These are phyloP conservation scores for Phlebiopsis flavidoalba DNA, from an alignment of 768 basidiomycete genomes.

Conservation along the genomic window DNA sequence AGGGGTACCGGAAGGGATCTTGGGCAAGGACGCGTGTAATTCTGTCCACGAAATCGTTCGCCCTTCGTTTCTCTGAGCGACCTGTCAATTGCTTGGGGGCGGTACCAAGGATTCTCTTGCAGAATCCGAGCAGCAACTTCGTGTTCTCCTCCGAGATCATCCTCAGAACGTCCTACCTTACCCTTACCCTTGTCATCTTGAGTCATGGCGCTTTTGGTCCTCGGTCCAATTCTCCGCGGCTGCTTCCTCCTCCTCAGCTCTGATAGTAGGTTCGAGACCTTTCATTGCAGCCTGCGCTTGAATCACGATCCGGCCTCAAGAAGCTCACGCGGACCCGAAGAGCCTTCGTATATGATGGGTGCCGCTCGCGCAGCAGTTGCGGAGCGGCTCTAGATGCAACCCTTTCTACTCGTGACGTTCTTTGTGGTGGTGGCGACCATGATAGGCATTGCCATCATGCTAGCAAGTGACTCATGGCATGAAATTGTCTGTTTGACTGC, in stretches of 20 bases:
- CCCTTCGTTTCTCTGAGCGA: slow-evolving; percentile 89
- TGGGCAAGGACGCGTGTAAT: slow-evolving; percentile 74
- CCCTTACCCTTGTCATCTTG: slow-evolving; percentile 59
- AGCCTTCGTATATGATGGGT: slow-evolving; percentile 87
- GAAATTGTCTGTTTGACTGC: slow-evolving; percentile 72
- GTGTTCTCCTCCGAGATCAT: slow-evolving; percentile 65
- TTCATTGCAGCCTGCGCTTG: slow-evolving; percentile 92
- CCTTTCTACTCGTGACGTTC: slow-evolving; percentile 52
- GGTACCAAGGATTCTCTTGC: slow-evolving; percentile 78
- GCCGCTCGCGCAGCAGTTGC: slow-evolving; percentile 70
- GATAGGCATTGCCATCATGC: slow-evolving; percentile 96
- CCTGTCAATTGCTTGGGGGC: slow-evolving; percentile 84
- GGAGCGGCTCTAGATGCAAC: slow-evolving; percentile 36
- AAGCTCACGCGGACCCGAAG: slow-evolving; percentile 85
- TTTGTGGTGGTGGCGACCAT: slow-evolving; percentile 79
- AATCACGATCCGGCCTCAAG: slow-evolving; percentile 87
- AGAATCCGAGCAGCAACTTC: slow-evolving; percentile 76
- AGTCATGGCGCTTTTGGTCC: slow-evolving; percentile 86
- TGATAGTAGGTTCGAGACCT: slow-evolving; percentile 66
- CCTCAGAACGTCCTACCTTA: slow-evolving; percentile 46
- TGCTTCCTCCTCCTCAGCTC: slow-evolving; percentile 31
- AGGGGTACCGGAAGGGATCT: slow-evolving; percentile 54
- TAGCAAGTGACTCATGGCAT: slow-evolving; percentile 86
- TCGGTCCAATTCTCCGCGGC: slow-evolving; percentile 72
- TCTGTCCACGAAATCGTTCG: slow-evolving; percentile 74